phyloP scores from a whole-genome alignment of 352 stramenopile species.

The Phytophthora meadii region DNA sequence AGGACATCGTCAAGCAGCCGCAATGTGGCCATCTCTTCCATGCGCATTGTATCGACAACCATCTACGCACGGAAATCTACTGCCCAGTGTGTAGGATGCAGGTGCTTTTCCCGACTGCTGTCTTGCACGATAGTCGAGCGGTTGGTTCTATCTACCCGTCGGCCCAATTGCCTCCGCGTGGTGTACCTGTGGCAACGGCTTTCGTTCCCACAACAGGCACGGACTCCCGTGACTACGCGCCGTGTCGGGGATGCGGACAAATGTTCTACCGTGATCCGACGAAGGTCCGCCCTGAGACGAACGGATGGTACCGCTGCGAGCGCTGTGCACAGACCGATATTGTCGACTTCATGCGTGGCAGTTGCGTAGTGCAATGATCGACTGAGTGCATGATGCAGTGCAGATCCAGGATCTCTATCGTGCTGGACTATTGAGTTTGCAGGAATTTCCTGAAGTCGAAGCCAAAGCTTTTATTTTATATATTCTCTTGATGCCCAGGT shows the following conservation, averaged over 20 bases:
- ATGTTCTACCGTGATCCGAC: conserved; percentile 67
- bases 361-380: conserved; percentile 62
- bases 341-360: conserved; percentile 56
- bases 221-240: conserved; percentile 43
- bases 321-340: conserved; percentile 62
- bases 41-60: conserved; percentile 60
- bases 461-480: conserved; percentile 14
- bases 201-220: conserved; percentile 49
- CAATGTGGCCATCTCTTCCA: conserved; percentile 74
- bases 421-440: conserved; percentile 1
- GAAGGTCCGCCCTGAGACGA: conserved; percentile 65
- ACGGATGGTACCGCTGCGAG: conserved; percentile 73
- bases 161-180: conserved; percentile 19
- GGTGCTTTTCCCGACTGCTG: conserved; percentile 56
- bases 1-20: conserved; percentile 59
- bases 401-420: neutral
- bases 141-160: conserved; percentile 28
- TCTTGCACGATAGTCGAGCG: conserved; percentile 20
- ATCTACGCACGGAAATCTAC: conserved; percentile 46
- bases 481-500: conserved; percentile 6
- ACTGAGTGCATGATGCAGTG: neutral
- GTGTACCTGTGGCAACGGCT: conserved; percentile 33
- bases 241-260: conserved; percentile 67
- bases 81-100: conserved; percentile 71
- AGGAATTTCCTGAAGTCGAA: neutral